Evolutionary conservation across 805 yeast genomes (phyloP).

Genomic region (Saccharomycopsis capsularis): DNA sequence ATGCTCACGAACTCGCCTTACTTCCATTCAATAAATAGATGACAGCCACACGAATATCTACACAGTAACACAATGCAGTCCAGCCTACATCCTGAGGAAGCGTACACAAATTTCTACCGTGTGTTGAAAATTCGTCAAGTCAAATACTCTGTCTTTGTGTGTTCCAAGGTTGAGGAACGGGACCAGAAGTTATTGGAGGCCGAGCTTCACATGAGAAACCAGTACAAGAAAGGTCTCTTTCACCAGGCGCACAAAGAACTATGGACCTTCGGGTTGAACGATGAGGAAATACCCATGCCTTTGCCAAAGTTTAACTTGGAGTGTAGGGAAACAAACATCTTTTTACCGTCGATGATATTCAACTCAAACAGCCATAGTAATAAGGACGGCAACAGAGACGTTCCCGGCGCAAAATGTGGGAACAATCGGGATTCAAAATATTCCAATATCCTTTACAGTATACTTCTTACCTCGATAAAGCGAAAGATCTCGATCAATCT

Average conservation of each 20-base stretch:
- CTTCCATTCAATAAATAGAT: too few species aligned
- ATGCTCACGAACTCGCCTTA: too few species aligned
- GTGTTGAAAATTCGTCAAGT: slow-evolving; percentile 16
- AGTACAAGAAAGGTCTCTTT: slow-evolving; percentile 32
- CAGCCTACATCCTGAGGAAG: slow-evolving; percentile 16
- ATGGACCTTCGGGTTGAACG: slow-evolving; percentile 38
- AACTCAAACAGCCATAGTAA: slow-evolving; percentile 23
- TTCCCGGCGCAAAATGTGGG: background rate
- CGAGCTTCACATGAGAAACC: slow-evolving; percentile 33
- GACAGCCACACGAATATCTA: too few species aligned
- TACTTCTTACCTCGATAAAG: slow-evolving; percentile 28
- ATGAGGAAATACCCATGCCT: slow-evolving; percentile 32
- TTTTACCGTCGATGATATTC: slow-evolving; percentile 23
- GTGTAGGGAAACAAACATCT: slow-evolving; percentile 17
- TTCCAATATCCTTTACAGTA: slow-evolving; percentile 11
- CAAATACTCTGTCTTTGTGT: slow-evolving; percentile 18
- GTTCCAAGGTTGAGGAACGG: slow-evolving; percentile 31
- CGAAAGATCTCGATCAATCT: slow-evolving; percentile 33
- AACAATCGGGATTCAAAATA: slow-evolving; percentile 3
- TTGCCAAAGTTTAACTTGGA: slow-evolving; percentile 22
- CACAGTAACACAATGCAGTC: slow-evolving; percentile 14
- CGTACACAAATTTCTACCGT: slow-evolving; percentile 19
- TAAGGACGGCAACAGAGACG: slow-evolving; percentile 6
- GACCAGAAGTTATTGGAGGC: slow-evolving; percentile 38
- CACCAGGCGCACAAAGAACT: slow-evolving; percentile 36